phyloP scores from a whole-genome alignment of 208 protist genomes.

The Wallacemonas sp. region DNA sequence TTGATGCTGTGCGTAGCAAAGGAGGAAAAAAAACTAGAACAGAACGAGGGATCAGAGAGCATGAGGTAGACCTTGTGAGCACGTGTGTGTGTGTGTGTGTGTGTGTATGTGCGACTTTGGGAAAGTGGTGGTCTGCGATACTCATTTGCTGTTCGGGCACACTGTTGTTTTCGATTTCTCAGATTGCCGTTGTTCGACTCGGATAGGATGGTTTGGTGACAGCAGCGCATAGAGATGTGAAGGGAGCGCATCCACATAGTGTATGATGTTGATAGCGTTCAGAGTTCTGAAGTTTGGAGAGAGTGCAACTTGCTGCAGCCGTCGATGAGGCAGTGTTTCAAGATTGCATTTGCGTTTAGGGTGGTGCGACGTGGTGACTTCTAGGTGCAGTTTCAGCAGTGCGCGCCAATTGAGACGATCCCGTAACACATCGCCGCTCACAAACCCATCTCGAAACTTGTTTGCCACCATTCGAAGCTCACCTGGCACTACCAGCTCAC shows the following conservation, averaged over 20 bases:
- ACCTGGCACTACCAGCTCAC: conserved; percentile 33
- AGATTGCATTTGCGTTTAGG: no score
- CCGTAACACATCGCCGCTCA: conserved; percentile 37
- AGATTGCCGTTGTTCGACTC: conserved; percentile 14
- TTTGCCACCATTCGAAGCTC: conserved; percentile 65
- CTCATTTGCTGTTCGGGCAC: no score
- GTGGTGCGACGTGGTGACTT: conserved; percentile 23
- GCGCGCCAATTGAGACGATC: conserved; percentile 45
- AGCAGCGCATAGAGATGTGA: conserved; percentile 24
- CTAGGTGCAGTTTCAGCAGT: conserved; percentile 35
- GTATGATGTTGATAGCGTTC: conserved; percentile 61
- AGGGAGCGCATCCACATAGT: conserved; percentile 28
- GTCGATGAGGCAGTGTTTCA: not conserved
- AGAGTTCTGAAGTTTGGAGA: conserved; percentile 39
- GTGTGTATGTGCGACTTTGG: no score
- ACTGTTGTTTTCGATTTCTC: no score
- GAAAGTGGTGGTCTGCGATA: no score
- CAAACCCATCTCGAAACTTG: conserved; percentile 26
- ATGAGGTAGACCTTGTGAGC: no score
- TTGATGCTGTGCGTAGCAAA: no score
- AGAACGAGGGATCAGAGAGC: no score
- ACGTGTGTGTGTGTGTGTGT: no score
- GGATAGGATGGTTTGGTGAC: conserved; percentile 30
- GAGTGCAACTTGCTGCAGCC: not conserved
- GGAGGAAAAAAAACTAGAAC: no score